Percentiles rank a stretch among this genome's conserved stretches.
phyloP scores from a whole-genome alignment of 2,329 filamentous ascomycete species.

The Dactylonectria macrodidyma region DNA sequence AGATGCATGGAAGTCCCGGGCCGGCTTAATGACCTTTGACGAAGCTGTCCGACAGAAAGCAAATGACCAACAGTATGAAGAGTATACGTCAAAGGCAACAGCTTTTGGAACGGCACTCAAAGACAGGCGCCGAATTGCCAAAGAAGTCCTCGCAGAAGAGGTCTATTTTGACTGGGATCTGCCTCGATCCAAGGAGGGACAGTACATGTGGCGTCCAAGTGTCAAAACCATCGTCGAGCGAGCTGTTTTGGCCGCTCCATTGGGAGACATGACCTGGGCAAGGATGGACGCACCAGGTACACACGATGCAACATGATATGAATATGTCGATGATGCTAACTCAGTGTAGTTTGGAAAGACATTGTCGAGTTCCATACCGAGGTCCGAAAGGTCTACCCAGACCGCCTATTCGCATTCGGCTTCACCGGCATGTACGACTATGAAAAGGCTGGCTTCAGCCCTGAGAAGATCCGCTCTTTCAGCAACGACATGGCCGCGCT shows the following conservation, averaged over 20 bases:
- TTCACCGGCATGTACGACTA: conserved; percentile 56
- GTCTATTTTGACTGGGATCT: conserved; percentile 55
- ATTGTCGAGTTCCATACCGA: conserved; percentile 54
- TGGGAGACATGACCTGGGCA: conserved; percentile 56
- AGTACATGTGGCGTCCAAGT: conserved; percentile 53
- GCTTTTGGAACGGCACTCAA: conserved; percentile 22
- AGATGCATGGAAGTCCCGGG: conserved; percentile 50
- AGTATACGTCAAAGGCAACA: conserved; percentile 38
- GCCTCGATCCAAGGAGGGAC: conserved; percentile 51
- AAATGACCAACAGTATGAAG: conserved; percentile 43
- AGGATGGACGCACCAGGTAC: conserved; percentile 51
- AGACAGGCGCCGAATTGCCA: conserved; percentile 35
- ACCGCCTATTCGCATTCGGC: conserved; percentile 56
- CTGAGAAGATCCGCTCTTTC: conserved; percentile 49
- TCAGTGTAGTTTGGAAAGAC: conserved; percentile 50
- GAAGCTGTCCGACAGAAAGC: conserved; percentile 51
- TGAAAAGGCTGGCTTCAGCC: conserved; percentile 51
- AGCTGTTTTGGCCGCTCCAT: conserved; percentile 52
- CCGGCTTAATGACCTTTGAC: conserved; percentile 52
- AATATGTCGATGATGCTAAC: not conserved
- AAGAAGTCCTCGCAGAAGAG: conserved; percentile 41
- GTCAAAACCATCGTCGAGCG: conserved; percentile 52
- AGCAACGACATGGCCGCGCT: conserved; percentile 53
- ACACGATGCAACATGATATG: not conserved
- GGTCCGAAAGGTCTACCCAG: conserved; percentile 52